Evolutionary conservation across 2,329 filamentous ascomycete genomes (phyloP).

Genomic region (Alternaria alternata): DNA sequence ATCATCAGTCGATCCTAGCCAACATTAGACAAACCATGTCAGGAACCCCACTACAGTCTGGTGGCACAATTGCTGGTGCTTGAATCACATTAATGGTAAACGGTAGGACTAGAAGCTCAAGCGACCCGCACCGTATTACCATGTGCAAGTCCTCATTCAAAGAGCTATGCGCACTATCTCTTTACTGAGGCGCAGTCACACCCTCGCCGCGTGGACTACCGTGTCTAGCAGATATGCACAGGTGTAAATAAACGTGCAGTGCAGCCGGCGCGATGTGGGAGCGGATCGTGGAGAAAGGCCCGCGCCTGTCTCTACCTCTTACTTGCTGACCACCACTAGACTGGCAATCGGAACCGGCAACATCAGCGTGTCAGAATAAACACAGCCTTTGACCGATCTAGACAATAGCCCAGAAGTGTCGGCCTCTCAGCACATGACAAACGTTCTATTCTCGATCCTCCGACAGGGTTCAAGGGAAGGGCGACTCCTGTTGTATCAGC

Average conservation of each 20-base stretch:
- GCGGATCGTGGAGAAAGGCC: constrained; percentile 48
- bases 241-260: constrained; percentile 53
- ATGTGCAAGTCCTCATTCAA: constrained; percentile 28
- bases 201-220: constrained; percentile 45
- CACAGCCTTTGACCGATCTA: constrained; percentile 15
- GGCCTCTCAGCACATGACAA: constrained; percentile 18
- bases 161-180: constrained; percentile 4
- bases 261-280: constrained; percentile 51
- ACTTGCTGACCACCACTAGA: constrained; percentile 49
- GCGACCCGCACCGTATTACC: constrained; percentile 39
- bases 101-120: constrained; percentile 35
- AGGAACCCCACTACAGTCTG: constrained; percentile 25
- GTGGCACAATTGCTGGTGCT: constrained; percentile 26
- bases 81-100: constrained; percentile 21
- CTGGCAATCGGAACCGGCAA: constrained; percentile 8
- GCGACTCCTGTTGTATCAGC: constrained; percentile 28
- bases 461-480: constrained; percentile 15
- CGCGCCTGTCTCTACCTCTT: constrained; percentile 43
- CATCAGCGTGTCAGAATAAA: constrained; percentile 10
- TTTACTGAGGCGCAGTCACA: constrained; percentile 37
- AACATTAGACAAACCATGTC: constrained; percentile 17
- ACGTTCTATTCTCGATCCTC: constrained; percentile 18
- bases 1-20: constrained; percentile 26
- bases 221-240: constrained; percentile 46
- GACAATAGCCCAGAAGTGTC: constrained; percentile 11